Base-by-base conservation (phyloP, 2,329 filamentous ascomycete species). In the Xylariomycetidae sp. region DNA sequence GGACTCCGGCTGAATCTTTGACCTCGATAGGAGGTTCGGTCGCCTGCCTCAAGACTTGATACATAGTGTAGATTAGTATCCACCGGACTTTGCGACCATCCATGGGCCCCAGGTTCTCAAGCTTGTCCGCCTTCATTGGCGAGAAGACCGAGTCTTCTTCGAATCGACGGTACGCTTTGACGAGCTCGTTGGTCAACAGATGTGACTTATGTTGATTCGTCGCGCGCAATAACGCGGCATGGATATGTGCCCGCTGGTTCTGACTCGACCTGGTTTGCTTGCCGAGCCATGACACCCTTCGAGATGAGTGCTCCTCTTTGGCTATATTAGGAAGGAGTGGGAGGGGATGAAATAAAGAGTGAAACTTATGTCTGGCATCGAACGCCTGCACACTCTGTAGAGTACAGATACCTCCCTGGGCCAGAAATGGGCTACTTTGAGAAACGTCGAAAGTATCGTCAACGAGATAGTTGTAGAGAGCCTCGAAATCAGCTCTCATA, bases 81-180 rank as follows among this genome's bases (percentile, higher is more conserved):
- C 85, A 92, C 25, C 85, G 72, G 12, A 88, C 74, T 56, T 88
- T 89, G 25, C 86, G 77, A 2, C 77, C 83, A 42, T 90, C 85
- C 7, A 71, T 64, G 9, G 77, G 61, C 0, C 74, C 71, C 1
- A 82, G 53, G 49, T 75, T 79, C 22, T 78, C 74, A 5, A 56
- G 39, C 36, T 74, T 77, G 37, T 82, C 74, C 1, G 64, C 61
- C 40, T 72, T 78, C 14, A 64, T 61, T 2, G 71, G 66, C 1
- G 61, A 58, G 30, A 68, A 58, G 14, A 72, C 55, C 6, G 66
- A 68, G 6, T 77, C 69, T 33, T 77, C 73, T 50, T 92, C 86
- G 36, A 89, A 90, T 3, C 66, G 67, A 4, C 76, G 69, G 49
- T 88, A 92, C 1, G 80, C 77, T 33, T 70, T 64, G 2, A 92